phyloP scores from a whole-genome alignment of 768 basidiomycete species.

The Steccherinum ochraceum region DNA sequence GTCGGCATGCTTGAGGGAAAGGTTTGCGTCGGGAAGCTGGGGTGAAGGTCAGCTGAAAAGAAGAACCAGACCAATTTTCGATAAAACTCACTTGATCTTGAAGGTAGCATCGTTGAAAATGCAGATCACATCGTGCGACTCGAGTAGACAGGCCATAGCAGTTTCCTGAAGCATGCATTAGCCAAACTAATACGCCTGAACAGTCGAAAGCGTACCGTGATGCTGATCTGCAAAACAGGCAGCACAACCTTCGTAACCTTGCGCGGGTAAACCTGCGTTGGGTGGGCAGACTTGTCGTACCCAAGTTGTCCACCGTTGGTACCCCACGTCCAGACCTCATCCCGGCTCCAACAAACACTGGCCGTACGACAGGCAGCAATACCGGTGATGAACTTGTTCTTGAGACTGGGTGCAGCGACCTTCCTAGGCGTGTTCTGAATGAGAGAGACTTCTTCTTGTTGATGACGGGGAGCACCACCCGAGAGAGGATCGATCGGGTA shows the following conservation, averaged over 20 bases:
- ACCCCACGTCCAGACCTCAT: constrained; percentile 82
- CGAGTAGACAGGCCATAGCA: constrained; percentile 76
- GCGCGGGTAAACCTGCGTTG: constrained; percentile 71
- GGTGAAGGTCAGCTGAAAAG: neutral
- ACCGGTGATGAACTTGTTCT: constrained; percentile 73
- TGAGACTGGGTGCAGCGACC: constrained; percentile 61
- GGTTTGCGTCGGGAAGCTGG: constrained; percentile 67
- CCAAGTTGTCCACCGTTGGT: constrained; percentile 90
- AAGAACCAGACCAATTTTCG: neutral
- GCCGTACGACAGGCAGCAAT: constrained; percentile 83
- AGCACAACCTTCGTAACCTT: constrained; percentile 74
- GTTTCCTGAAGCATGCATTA: constrained; percentile 47
- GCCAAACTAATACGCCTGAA: neutral
- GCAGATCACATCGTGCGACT: constrained; percentile 77
- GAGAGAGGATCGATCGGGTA: constrained; percentile 59
- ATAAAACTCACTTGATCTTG: constrained; percentile 57
- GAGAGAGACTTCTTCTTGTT: constrained; percentile 11
- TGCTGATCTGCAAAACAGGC: constrained; percentile 63
- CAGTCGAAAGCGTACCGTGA: constrained; percentile 48
- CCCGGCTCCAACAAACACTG: constrained; percentile 82
- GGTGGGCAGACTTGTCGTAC: constrained; percentile 69
- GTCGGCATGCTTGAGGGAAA: constrained; percentile 73
- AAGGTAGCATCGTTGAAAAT: constrained; percentile 71
- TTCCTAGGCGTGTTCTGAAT: constrained; percentile 74
- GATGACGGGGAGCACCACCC: neutral